These are phyloP conservation scores for Cladosporium sp. DNA, from an alignment of 2,329 filamentous ascomycete genomes.

Conservation along the genomic window DNA sequence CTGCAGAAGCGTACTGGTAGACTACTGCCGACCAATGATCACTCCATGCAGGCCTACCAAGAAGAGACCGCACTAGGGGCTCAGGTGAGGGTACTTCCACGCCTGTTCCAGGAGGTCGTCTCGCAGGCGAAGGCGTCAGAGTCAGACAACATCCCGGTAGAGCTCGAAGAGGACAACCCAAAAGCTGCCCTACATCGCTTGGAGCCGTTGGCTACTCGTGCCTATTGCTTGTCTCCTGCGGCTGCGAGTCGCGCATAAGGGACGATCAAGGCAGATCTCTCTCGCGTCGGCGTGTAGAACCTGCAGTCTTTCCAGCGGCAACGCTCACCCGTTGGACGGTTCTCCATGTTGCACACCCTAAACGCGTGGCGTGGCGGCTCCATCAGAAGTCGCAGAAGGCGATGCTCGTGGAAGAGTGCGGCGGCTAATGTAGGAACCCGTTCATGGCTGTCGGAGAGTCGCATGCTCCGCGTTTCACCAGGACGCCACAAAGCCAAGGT, in stretches of 20 bases:
- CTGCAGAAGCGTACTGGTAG: neutral
- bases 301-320: no score
- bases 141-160: conserved; percentile 5
- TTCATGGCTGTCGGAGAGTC: neutral
- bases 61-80: neutral
- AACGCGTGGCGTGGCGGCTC: no score
- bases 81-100: neutral
- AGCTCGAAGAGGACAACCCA: neutral
- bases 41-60: neutral
- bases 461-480: conserved; percentile 9
- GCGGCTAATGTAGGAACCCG: conserved; percentile 10
- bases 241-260: no score
- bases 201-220: no score
- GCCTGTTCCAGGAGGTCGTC: neutral
- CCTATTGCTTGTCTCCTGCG: no score
- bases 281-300: no score
- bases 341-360: no score
- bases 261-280: no score
- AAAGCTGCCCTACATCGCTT: no score
- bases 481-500: neutral
- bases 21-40: neutral
- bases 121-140: conserved; percentile 1
- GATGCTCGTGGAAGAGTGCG: neutral
- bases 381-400: no score
- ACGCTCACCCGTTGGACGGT: no score